Evolutionary conservation across 2,329 filamentous ascomycete species (phyloP), one percentile per base, ranked within the genome.

Genomic region (Neodidymelliopsis sp.): DNA sequence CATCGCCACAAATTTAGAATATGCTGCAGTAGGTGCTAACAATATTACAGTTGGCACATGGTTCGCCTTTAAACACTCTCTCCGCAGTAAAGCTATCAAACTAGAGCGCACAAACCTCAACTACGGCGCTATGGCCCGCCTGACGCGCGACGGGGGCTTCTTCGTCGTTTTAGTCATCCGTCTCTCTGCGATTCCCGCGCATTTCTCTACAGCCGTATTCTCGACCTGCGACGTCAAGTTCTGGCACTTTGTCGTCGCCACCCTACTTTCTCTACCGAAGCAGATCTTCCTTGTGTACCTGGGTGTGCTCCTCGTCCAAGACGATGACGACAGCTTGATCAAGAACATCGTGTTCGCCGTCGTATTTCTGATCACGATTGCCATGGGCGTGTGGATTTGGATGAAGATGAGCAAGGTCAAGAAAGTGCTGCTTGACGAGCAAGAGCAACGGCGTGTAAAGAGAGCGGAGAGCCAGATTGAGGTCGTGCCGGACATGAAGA

Each of bases 221-320:
- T 68, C 65, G 15, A 71, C 69, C 25, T 71, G 67, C 56, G 64
- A 71, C 49, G 69, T 71, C 36, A 70, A 68, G 13, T 71, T 71
- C 53, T 69, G 66, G 63, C 57, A 65, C 45, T 71, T 71, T 24
- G 58, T 66, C 27, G 59, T 71, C 29, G 66, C 69, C 1, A 70
- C 69, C 4, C 60, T 70, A 29, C 51, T 67, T 22, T 70, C 66
- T 7, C 53, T 71, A 5, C 69, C 67, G 6, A 71, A 71, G 50
- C 69, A 71, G 38, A 65, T 70, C 28, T 69, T 71, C 49, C 62
- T 71, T 24, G 69, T 71, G 10, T 71, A 70, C 42, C 50, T 71
- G 8, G 69, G 69, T 38, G 66, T 71, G 6, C 44, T 71, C 6
- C 57, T 71, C 2, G 57, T 71, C 1, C 54, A 70, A 33, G 36